A percentile compares a stretch with the other conserved stretches of the same genome.
Conservation (phyloP, 2,329 filamentous ascomycete species). For the Alternaria infectoria region DNA sequence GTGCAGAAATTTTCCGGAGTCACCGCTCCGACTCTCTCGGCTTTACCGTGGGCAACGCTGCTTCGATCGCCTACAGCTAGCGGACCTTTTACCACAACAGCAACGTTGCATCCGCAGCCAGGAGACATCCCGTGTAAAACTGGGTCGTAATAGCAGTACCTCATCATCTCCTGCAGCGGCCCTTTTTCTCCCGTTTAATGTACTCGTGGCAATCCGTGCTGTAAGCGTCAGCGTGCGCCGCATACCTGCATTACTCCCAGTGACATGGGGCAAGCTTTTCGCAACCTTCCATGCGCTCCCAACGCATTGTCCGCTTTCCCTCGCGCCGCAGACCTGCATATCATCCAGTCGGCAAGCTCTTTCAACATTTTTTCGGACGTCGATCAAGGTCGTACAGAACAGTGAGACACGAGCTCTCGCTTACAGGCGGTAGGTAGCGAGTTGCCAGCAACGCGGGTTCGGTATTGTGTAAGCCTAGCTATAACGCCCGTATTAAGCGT, state of each 20-base stretch:
- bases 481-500: conserved; percentile 21
- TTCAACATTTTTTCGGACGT: conserved; percentile 2
- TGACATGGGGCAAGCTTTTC: not conserved
- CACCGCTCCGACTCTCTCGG: not conserved
- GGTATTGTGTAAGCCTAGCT: conserved; percentile 13
- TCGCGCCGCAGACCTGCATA: not conserved
- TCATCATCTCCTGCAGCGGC: not conserved
- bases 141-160: not conserved
- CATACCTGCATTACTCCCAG: conserved; percentile 1
- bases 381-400: conserved; percentile 11
- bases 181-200: not conserved
- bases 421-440: conserved; percentile 19
- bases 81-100: not conserved
- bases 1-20: not conserved
- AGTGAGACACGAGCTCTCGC: conserved; percentile 18
- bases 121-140: not conserved
- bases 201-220: conserved; percentile 8
- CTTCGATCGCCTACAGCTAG: not conserved
- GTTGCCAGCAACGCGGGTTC: conserved; percentile 15
- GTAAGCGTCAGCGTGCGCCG: conserved; percentile 8
- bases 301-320: not conserved
- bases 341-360: not conserved
- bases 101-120: conserved; percentile 2
- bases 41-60: not conserved
- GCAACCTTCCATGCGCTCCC: not conserved